These are phyloP conservation scores for Aristolochia contorta DNA, from an alignment of 164 flowering plant species.

Conservation along the genomic window DNA sequence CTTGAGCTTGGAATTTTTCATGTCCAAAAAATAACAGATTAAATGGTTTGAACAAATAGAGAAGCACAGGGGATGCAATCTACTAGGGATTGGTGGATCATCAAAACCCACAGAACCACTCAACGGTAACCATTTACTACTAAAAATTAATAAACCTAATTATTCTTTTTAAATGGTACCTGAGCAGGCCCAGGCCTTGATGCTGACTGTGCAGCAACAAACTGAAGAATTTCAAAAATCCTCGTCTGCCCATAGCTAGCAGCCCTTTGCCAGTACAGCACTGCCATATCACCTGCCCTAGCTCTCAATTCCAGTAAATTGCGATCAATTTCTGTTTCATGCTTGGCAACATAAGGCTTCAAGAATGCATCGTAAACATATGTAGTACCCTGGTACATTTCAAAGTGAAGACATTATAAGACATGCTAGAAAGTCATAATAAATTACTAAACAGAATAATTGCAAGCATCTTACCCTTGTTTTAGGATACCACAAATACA, in stretches of 20 bases:
- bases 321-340: conserved; percentile 89
- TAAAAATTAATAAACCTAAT: too few species aligned
- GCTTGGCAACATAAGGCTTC: conserved; percentile 74
- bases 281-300: conserved; percentile 74
- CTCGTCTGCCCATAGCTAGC: conserved; percentile 78
- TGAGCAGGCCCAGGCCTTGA: conserved; percentile 55
- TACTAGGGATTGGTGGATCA: too few species aligned
- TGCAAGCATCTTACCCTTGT: conserved; percentile 40
- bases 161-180: conserved; percentile 24
- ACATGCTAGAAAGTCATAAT: not conserved
- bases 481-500: conserved; percentile 90
- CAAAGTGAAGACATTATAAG: not conserved
- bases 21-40: too few species aligned
- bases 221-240: conserved; percentile 76
- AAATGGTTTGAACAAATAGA: too few species aligned
- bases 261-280: conserved; percentile 70
- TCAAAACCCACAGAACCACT: too few species aligned
- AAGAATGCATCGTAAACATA: conserved; percentile 93
- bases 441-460: not conserved
- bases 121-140: too few species aligned
- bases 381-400: conserved; percentile 65
- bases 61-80: too few species aligned
- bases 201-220: conserved; percentile 75
- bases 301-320: conserved; percentile 70
- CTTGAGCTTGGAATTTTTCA: too few species aligned